Base-by-base conservation (phyloP, 108 stramenopile genomes). In the Mayamaea pseudoterrestris region DNA sequence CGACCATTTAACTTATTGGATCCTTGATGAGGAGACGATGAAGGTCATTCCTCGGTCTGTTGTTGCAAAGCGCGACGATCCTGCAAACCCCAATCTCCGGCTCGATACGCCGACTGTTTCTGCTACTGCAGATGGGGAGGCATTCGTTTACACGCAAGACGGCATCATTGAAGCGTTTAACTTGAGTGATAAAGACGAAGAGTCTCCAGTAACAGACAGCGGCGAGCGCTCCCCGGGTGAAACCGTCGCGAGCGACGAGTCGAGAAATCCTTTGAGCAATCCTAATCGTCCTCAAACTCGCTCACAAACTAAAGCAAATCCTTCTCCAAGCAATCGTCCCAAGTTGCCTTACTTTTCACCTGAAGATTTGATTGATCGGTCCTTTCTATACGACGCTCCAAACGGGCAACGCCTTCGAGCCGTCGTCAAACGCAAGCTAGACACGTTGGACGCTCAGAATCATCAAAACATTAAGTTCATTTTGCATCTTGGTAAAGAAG, bases 1-100 rank as follows among this genome's bases (percentile, higher is more conserved):
- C 16, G 45, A 69, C 32, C 22, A 20, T 11, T 47, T 68, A 50
- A 62, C 61, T 0, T 62, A 40, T 18, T 39, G 48, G 27, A 53
- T 68, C 7, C 39, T 58, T 0, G 53, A 41, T 18, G 29, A 30
- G 6, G 54, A 27, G 2, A 11, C 45, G 13, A 32, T 28, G 1
- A 41, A 28, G 32, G 34, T 68, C 14, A 17, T 68, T 5, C 44
- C 40, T 21, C 50, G 61, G 14, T 57, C 66, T 16, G 34, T 17
- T 3, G 27, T 67, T 5, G n/a, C n/a, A n/a, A n/a, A n/a, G n/a
- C n/a, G n/a, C n/a, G n/a, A n/a, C n/a, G n/a, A n/a, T n/a, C n/a
- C n/a, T n/a, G n/a, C 44, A 4, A 25, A 44, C 22, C 22, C 8
- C 3, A 44, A 44, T 9, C 17, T 5, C 44, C 44, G 44, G 37